phyloP scores from a whole-genome alignment of 768 basidiomycete genomes.

The Hericium rajendrae region DNA sequence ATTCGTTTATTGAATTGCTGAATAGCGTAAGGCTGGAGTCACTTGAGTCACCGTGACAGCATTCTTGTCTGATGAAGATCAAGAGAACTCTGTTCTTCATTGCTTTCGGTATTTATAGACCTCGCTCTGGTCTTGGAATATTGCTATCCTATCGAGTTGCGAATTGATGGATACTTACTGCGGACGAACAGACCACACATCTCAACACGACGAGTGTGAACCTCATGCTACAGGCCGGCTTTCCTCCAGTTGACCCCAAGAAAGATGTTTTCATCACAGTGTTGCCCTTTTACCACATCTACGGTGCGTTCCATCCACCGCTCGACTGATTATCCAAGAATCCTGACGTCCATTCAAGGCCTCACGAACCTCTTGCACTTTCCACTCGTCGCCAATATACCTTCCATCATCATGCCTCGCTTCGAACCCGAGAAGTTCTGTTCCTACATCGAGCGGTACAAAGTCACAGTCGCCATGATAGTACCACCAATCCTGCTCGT shows the following conservation, averaged over 20 bases:
- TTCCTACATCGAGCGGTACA: constrained; percentile 54
- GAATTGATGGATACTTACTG: neutral
- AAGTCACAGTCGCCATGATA: constrained; percentile 44
- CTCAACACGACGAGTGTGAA: constrained; percentile 56
- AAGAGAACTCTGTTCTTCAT: no score
- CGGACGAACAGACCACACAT: constrained; percentile 43
- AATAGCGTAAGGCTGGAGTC: neutral
- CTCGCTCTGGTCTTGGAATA: neutral
- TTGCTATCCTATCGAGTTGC: neutral
- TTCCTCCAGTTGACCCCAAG: constrained; percentile 29
- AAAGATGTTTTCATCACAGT: constrained; percentile 51
- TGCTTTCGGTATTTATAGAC: no score
- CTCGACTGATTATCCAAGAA: constrained; percentile 29
- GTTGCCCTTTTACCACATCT: constrained; percentile 53
- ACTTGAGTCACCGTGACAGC: no score
- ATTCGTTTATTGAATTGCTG: neutral
- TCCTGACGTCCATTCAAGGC: constrained; percentile 26
- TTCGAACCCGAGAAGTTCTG: constrained; percentile 71
- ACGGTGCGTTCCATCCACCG: constrained; percentile 26
- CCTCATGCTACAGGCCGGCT: constrained; percentile 37
- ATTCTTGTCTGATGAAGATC: no score
- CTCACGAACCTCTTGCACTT: constrained; percentile 53
- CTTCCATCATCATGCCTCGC: constrained; percentile 49
- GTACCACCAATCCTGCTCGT: constrained; percentile 83
- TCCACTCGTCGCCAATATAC: constrained; percentile 39